Evolutionary conservation across 805 yeast genomes (phyloP), one percentile per base, ranked within the genome.

Genomic region (Yarrowia yakushimensis): DNA sequence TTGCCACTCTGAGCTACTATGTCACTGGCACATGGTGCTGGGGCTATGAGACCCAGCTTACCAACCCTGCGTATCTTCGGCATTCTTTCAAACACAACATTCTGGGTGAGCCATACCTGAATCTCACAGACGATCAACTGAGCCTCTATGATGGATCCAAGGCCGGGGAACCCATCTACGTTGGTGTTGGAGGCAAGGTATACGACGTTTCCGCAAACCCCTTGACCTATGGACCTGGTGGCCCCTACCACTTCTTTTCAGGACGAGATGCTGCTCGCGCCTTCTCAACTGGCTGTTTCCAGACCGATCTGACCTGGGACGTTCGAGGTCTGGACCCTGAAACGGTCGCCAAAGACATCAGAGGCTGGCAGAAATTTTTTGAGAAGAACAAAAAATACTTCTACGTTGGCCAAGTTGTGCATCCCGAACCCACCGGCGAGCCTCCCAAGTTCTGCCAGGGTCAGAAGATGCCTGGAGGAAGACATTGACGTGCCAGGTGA

Each of bases 191-290:
- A 67, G 88, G 88, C 0, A 76, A 74, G 13, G 85, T 87, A 0
- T 87, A 77, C 68, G 93, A 87, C 68, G 94, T 87, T 8, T 73
- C 83, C 1, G 72, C 78, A 0, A 74, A 81, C 12, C 73, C 78
- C 1, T 73, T 70, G 6, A 73, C 84, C 2, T 87, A 87, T 70
- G 88, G 87, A 0, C 85, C 85, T 0, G 73, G 77, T 0, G 87
- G 87, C 0, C 69, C 82, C 0, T 87, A 87, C 69, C 68, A 76
- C 10, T 73, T 78, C 42, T 80, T 87, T 68, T 79, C 85, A 31
- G 94, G 93, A 0, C 74, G 74, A 43, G 94, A 87, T 71, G 82
- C 84, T 39, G 85, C 90, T 2, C 74, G 92, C 28, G 87, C 87
- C 18, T 85, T 81, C 67, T 85, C 81, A 3, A 87, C 90, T 0